A percentile compares a stretch with the other conserved stretches of the same genome.
phyloP scores from a whole-genome alignment of 345 rosid species.

The Euphorbia peplus region DNA sequence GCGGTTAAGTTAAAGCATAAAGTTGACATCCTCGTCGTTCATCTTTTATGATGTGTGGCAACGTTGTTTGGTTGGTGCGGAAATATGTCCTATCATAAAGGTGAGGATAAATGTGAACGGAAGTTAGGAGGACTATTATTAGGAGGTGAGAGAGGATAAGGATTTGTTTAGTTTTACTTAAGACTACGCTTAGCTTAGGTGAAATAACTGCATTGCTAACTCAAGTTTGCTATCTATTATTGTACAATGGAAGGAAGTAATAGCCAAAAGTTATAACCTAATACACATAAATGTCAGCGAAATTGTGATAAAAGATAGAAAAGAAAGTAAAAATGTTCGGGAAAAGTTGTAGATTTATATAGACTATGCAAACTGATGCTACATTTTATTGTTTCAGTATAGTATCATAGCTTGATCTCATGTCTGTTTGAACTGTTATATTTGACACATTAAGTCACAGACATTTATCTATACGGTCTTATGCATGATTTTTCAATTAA shows the following conservation, averaged over 20 bases:
- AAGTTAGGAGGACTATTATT: not conserved
- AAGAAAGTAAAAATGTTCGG: too few relatives aligned
- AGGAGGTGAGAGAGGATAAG: not conserved
- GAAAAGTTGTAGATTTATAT: too few relatives aligned
- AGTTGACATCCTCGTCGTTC: too few relatives aligned
- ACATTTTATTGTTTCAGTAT: not conserved
- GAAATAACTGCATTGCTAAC: not conserved
- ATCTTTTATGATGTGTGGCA: too few relatives aligned
- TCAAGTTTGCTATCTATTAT: not conserved
- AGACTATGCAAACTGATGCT: not conserved
- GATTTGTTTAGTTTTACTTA: not conserved
- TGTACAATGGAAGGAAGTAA: not conserved
- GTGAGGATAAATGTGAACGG: not conserved
- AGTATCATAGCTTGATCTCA: not conserved
- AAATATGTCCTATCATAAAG: not conserved
- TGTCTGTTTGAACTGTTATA: not conserved
- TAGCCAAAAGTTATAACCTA: not conserved
- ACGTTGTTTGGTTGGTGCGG: not conserved
- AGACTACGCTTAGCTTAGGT: not conserved
- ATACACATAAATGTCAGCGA: not conserved
- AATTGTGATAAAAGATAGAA: too few relatives aligned
- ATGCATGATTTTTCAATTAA: not conserved
- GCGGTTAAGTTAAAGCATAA: too few relatives aligned
- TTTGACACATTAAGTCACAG: not conserved
- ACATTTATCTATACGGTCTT: not conserved